These are phyloP conservation scores for Cenchrus fungigraminus DNA, from an alignment of 176 grass and related monocot species.

Conservation along the genomic window DNA sequence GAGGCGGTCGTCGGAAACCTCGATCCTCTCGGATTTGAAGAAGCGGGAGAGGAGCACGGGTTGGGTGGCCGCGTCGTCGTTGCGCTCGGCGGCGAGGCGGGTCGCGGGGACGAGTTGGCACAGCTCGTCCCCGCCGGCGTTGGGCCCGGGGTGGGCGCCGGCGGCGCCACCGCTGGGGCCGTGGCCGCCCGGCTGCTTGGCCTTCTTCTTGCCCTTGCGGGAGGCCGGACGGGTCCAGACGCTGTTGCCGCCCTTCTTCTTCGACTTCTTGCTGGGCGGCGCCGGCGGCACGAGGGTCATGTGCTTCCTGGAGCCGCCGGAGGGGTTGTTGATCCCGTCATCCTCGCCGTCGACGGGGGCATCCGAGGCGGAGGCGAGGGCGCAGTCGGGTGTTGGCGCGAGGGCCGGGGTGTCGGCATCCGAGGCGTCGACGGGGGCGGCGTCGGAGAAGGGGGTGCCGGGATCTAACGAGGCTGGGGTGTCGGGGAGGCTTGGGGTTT, in stretches of 20 bases:
- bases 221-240: slow-evolving; percentile 80
- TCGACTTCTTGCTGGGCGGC: slow-evolving; percentile 67
- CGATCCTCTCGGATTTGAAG: slow-evolving; percentile 77
- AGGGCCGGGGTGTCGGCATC: slow-evolving; percentile 36
- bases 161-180: slow-evolving; percentile 11
- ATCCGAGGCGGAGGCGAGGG: not conserved
- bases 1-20: slow-evolving; percentile 80
- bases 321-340: slow-evolving; percentile 51
- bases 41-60: slow-evolving; percentile 83
- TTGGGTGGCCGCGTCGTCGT: slow-evolving; percentile 58
- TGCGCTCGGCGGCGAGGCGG: slow-evolving; percentile 61
- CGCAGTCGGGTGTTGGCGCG: not conserved
- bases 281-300: slow-evolving; percentile 47
- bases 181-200: slow-evolving; percentile 28
- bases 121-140: slow-evolving; percentile 52
- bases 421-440: slow-evolving; percentile 35
- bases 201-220: slow-evolving; percentile 93
- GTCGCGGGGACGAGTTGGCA: slow-evolving; percentile 76
- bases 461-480: slow-evolving; percentile 43
- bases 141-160: slow-evolving; percentile 26
- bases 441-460: slow-evolving; percentile 45
- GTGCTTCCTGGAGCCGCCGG: slow-evolving; percentile 37
- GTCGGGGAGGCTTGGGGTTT: slow-evolving; percentile 47
- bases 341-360: slow-evolving; percentile 32
- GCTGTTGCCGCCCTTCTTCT: slow-evolving; percentile 75